Conservation (phyloP, 2,329 filamentous ascomycete genomes). For the Cordyceps militaris region DNA sequence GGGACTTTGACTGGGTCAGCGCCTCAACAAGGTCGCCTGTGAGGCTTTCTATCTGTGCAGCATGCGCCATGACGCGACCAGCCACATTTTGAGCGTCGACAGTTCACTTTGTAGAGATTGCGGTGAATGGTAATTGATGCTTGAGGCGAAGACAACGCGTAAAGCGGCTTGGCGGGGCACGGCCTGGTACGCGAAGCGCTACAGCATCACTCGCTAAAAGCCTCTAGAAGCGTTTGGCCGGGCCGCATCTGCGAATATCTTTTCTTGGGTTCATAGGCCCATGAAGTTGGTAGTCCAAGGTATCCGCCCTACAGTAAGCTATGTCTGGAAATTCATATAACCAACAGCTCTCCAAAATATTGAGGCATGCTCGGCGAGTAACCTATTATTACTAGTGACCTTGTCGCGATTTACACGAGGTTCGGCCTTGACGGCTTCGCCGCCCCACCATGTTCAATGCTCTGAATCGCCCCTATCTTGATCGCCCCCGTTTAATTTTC, state of each 20-base stretch:
- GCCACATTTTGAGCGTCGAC: neutral
- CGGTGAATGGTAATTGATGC: neutral
- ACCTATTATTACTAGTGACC: neutral
- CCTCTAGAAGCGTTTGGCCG: no score
- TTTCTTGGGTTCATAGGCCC: no score
- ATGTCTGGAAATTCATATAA: no score
- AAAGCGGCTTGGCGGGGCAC: slow-evolving; percentile 3
- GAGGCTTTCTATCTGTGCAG: slow-evolving; percentile 55
- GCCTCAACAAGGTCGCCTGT: slow-evolving; percentile 64
- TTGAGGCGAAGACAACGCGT: neutral
- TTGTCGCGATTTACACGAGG: neutral
- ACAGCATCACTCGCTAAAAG: neutral
- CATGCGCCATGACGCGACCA: slow-evolving; percentile 56
- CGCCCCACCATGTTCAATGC: neutral
- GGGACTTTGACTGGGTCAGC: slow-evolving; percentile 47
- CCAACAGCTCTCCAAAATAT: no score
- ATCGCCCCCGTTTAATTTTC: slow-evolving; percentile 1
- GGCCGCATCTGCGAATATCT: no score
- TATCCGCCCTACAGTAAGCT: no score
- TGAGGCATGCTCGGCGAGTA: no score
- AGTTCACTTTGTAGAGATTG: neutral
- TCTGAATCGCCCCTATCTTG: slow-evolving; percentile 8
- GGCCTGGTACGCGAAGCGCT: neutral
- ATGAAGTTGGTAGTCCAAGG: no score
- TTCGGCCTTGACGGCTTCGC: neutral